Conservation (phyloP, 176 grass and related monocot species). For the Eleusine indica region DNA sequence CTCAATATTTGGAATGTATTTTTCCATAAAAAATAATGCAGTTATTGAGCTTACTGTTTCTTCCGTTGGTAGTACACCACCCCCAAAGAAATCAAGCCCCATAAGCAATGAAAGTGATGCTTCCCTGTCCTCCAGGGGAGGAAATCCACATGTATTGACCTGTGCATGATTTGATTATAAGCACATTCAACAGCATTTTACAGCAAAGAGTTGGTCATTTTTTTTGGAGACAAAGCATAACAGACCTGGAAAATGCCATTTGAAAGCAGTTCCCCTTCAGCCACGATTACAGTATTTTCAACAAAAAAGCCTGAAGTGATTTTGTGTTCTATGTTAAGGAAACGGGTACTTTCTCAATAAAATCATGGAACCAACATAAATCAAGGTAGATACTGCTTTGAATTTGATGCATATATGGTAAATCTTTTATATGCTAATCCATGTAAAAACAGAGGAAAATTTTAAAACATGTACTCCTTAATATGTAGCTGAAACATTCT, state of each 20-base stretch:
- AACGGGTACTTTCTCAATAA: slow-evolving; percentile 8
- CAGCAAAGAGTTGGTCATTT: not conserved
- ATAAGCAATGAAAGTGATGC: slow-evolving; percentile 66
- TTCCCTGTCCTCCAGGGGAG: slow-evolving; percentile 89
- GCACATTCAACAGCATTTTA: slow-evolving; percentile 3
- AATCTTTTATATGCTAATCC: not conserved
- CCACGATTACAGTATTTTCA: slow-evolving; percentile 91
- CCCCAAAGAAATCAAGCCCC: slow-evolving; percentile 99
- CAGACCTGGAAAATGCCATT: slow-evolving; percentile 84
- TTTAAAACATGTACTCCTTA: not conserved
- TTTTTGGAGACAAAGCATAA: not conserved
- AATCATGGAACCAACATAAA: not conserved
- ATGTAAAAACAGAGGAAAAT: not conserved
- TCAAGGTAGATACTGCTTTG: not conserved
- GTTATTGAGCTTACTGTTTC: slow-evolving; percentile 64
- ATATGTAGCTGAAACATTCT: slow-evolving; percentile 6
- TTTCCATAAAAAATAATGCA: not conserved
- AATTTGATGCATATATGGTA: not conserved
- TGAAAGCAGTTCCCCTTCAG: slow-evolving; percentile 81
- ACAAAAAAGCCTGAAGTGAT: slow-evolving; percentile 91
- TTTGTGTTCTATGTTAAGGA: slow-evolving; percentile 87
- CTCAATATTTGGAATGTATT: not conserved
- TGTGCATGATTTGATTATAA: slow-evolving; percentile 42
- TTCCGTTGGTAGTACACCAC: slow-evolving; percentile 75
- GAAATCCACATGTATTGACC: slow-evolving; percentile 99